Evolutionary conservation across 2,329 filamentous ascomycete species (phyloP).

Genomic region (Colletotrichum sp.): DNA sequence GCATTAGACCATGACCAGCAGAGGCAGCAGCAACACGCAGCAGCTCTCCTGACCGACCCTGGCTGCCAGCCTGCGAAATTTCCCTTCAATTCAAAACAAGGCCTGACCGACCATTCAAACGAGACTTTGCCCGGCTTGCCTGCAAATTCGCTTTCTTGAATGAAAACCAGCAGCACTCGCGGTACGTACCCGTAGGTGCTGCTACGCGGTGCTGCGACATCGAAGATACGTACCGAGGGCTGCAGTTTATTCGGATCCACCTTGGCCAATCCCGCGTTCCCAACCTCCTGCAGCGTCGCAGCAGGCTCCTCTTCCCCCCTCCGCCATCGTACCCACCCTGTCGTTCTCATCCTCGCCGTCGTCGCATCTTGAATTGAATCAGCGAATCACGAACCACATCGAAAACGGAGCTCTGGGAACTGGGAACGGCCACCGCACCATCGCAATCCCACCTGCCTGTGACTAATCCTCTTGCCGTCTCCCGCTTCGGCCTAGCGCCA

Average conservation of each 20-base stretch:
- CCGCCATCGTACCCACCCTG: neutral
- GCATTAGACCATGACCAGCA: neutral
- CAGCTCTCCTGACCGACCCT: constrained; percentile 8
- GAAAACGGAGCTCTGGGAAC: constrained; percentile 11
- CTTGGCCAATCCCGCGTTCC: constrained; percentile 6
- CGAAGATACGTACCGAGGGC: neutral
- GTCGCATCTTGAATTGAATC: constrained; percentile 8
- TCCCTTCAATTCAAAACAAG: constrained; percentile 5
- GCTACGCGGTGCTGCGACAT: neutral
- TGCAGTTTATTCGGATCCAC: neutral
- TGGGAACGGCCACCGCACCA: constrained; percentile 8
- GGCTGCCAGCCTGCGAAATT: neutral
- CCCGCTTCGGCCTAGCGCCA: neutral
- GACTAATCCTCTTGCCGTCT: neutral
- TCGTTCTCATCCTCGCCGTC: neutral
- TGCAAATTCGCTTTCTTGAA: neutral
- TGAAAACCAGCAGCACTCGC: neutral
- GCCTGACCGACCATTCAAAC: neutral
- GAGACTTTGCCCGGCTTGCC: neutral
- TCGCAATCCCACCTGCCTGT: neutral
- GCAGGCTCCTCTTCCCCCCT: constrained; percentile 6
- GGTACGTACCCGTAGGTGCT: neutral
- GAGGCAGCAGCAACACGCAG: neutral
- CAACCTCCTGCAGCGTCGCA: constrained; percentile 13
- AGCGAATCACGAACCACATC: constrained; percentile 9